phyloP scores from a whole-genome alignment of 2,329 filamentous ascomycete species.

The Davidsoniella neocaledoniae region DNA sequence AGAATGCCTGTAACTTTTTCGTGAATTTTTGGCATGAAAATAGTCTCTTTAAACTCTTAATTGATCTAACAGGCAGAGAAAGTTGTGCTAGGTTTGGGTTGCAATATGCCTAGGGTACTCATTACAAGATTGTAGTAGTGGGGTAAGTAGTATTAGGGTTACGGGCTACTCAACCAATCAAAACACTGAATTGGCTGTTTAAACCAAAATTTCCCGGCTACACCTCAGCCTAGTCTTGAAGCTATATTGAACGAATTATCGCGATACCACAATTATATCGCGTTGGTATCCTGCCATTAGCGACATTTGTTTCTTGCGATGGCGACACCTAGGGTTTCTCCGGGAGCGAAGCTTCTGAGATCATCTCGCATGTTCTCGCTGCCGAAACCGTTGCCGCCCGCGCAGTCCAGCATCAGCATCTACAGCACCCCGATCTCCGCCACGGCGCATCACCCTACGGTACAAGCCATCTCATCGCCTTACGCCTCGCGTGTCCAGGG shows the following conservation, averaged over 20 bases:
- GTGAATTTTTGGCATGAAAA: too few species aligned
- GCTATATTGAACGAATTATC: background rate
- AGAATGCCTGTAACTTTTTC: too few species aligned
- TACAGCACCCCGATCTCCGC: constrained; percentile 23
- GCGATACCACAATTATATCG: background rate
- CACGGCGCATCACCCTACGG: constrained; percentile 63
- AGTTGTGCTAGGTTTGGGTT: too few species aligned
- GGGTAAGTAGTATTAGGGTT: background rate
- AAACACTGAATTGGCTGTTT: background rate
- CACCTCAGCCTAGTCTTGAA: background rate
- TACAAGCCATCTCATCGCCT: constrained; percentile 68
- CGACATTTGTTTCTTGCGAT: constrained; percentile 5
- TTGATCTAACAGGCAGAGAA: background rate
- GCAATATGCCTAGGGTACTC: too few species aligned
- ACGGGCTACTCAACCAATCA: constrained; percentile 8
- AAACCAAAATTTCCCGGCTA: constrained; percentile 10
- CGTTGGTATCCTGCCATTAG: background rate
- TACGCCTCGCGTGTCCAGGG: constrained; percentile 54
- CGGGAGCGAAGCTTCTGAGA: constrained; percentile 56
- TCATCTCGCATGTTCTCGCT: constrained; percentile 81
- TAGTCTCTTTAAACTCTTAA: background rate
- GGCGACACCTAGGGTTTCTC: constrained; percentile 27
- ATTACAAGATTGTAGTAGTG: background rate
- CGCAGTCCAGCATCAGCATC: constrained; percentile 29
- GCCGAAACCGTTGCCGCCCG: constrained; percentile 54